Base-by-base conservation (phyloP, 352 stramenopile species). In the Phytophthora sansomeana region DNA sequence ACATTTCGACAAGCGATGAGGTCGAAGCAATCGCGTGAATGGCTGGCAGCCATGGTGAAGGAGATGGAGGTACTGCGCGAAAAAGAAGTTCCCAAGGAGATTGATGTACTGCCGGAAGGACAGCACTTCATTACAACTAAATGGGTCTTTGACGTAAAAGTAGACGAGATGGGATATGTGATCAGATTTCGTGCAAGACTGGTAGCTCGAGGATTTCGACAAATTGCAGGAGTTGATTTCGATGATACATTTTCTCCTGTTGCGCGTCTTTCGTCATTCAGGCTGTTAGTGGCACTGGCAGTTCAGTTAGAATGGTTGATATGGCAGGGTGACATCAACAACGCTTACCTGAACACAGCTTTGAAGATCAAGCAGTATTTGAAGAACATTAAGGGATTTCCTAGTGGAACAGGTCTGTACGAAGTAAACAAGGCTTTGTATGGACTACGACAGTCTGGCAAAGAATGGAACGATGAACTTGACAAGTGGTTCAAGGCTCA, bases 291-390 rank as follows among this genome's bases (percentile, higher is more conserved):
- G 8, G 36, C 36, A 24, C 21, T 43, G 36, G 36, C 36, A 4
- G 21, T 5, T 3, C 7, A 24, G 7, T 16, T 43, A 19, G 14
- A 16, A 14, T 43, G 36, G 36, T 8, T 24, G 16, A 24, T 43
- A 14, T 43, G 36, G 33, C 47, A 53, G 21, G 55, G 55, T 21
- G 55, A 63, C 28, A 43, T 63, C 14, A 54, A 63, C 24, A 63
- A 53, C 26, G 55, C 55, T n/a, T 63, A 55, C n/a, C 26, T 63
- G 5, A 63, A 55, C 11, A 43, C 42, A 13, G 55, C 54, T 16
- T 24, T 49, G 9, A 63, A 63, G 42, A 62, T 53, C 47, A 62
- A 46, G 36, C 36, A 43, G 16, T 43, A 43, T 10, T 24, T 43
- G 21, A 9, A 16, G 21, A 43, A 43, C 36, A 43, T 43, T 21